These are phyloP conservation scores for Macadamia tetraphylla DNA, from an alignment of 164 flowering plant genomes.

Conservation along the genomic window DNA sequence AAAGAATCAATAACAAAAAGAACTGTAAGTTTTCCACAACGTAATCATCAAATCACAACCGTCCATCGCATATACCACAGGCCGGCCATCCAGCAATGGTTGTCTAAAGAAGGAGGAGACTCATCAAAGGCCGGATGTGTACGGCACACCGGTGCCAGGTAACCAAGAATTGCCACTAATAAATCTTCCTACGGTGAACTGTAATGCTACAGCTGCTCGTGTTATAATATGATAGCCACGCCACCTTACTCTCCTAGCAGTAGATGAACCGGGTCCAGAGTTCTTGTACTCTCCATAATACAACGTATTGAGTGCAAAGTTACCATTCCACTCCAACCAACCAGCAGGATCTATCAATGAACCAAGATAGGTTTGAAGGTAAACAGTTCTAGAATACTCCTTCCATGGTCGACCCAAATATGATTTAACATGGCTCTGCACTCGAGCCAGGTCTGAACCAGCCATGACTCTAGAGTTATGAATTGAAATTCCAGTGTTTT, in stretches of 20 bases:
- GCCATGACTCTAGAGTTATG: conserved; percentile 21
- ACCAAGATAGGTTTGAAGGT: conserved; percentile 34
- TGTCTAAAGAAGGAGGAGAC: no score
- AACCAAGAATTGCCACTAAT: conserved; percentile 42
- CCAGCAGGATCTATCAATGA: conserved; percentile 38
- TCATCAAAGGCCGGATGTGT: conserved; percentile 35
- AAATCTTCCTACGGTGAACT: conserved; percentile 41
- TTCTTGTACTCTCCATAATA: conserved; percentile 49
- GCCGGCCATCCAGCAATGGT: no score
- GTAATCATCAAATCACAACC: no score
- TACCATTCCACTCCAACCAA: conserved; percentile 49
- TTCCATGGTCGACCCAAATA: conserved; percentile 56
- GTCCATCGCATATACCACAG: no score
- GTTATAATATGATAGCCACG: conserved; percentile 29
- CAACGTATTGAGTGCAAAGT: conserved; percentile 38
- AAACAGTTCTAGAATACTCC: conserved; percentile 43
- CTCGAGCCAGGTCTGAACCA: conserved; percentile 15
- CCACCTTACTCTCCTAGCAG: conserved; percentile 39
- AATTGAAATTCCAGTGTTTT: conserved; percentile 31
- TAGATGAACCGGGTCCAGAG: conserved; percentile 44
- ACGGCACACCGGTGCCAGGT: conserved; percentile 41
- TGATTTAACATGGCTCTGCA: conserved; percentile 30
- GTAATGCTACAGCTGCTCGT: conserved; percentile 26
- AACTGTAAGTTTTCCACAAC: no score
- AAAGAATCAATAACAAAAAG: no score